Base-by-base conservation (phyloP, 768 basidiomycete genomes). In the Infundibulicybe gibba region DNA sequence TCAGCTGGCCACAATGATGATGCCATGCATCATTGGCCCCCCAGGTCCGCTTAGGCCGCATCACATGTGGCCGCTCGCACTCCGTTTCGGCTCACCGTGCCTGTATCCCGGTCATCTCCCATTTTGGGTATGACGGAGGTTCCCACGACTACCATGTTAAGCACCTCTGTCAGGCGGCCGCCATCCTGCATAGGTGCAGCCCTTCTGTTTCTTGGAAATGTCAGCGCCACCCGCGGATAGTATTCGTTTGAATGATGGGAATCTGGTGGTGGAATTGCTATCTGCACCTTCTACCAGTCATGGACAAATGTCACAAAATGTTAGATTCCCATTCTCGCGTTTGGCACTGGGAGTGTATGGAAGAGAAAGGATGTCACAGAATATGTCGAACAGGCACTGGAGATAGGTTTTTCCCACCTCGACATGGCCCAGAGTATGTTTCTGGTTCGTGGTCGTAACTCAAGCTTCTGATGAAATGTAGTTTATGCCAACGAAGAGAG, bases 251-350 rank as follows among this genome's bases (percentile, higher is more conserved):
- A 70, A 72, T 49, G 71, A 76, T 44, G 72, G 75, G 20, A 60
- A 67, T 54, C 58, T 68, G 58, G 71, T 67, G 32, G 6, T 55
- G 49, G 41, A 32, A 21, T 38, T 34, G 13, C 40, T n/a, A 32
- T 16, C 19, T 31, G 20, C 9, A 45, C 14, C 10, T 38, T 38
- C 17, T 38, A 8, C 25, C 25, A 11, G 20, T 20, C 8, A n/a
- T 1, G 41, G 42, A 32, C 31, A 4, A 32, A 13, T 15, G 16
- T 19, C 12, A 10, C 31, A 1, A 33, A 15, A 14, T n/a, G 6
- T 20, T 47, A 83, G 80, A 76, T 86, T 39, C 84, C 84, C 11
- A 61, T 64, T 14, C 77, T 87, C 46, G 83, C 81, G 0, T 85
- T 75, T 60, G 83, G 84, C 1, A 77, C 82, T 0, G 82, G 83